A percentile compares a stretch with the other conserved stretches of the same genome.
phyloP scores from a whole-genome alignment of 129 eudicot genomes.

The Silybum marianum region DNA sequence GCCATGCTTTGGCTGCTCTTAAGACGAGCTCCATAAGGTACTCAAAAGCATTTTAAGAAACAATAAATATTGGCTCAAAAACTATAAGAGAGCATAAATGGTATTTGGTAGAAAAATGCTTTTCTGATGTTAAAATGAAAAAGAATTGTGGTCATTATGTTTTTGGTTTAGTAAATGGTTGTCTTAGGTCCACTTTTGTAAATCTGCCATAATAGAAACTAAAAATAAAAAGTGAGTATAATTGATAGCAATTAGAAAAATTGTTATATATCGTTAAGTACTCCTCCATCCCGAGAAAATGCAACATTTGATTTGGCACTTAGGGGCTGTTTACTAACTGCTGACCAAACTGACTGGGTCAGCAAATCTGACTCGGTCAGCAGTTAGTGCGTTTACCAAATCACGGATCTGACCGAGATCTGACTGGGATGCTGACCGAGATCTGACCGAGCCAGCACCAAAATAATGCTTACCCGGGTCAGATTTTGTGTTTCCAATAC shows the following conservation, averaged over 20 bases:
- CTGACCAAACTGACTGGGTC: too few species aligned
- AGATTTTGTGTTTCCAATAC: too few species aligned
- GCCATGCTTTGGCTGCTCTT: constrained; percentile 72
- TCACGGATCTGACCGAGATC: too few species aligned
- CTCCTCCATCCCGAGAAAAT: neutral
- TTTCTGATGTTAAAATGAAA: neutral
- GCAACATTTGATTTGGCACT: constrained; percentile 6
- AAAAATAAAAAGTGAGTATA: neutral
- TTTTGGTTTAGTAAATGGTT: neutral
- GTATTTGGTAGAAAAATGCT: neutral
- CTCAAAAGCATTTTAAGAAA: neutral
- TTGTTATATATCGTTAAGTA: neutral
- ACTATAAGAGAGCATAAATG: constrained; percentile 1
- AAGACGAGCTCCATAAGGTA: constrained; percentile 77
- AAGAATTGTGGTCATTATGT: neutral
- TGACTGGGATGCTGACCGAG: too few species aligned
- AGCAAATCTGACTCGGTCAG: too few species aligned
- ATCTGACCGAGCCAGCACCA: too few species aligned
- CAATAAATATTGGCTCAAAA: neutral
- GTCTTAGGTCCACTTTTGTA: too few species aligned
- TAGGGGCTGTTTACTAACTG: too few species aligned
- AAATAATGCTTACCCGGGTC: too few species aligned
- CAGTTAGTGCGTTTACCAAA: too few species aligned
- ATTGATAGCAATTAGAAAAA: neutral
- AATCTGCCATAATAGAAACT: neutral